Evolutionary conservation across 1,139 yeast species (phyloP).

Genomic region (Blastobotrys buckinghamii): DNA sequence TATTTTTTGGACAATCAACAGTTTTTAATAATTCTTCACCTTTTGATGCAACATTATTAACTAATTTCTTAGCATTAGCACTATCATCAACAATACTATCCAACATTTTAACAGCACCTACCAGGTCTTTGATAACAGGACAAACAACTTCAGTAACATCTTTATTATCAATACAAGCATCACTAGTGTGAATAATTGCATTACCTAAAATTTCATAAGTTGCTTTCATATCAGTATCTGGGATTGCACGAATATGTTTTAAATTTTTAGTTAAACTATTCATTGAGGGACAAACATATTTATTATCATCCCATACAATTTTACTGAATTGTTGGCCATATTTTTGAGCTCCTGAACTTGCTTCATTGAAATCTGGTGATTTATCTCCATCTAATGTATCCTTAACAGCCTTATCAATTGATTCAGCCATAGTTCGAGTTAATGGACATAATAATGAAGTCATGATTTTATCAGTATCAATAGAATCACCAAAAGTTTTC

Average conservation of each 20-base stretch:
- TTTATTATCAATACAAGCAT: slow-evolving; percentile 2
- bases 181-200: neutral
- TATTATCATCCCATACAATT: slow-evolving; percentile 1
- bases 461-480: slow-evolving; percentile 8
- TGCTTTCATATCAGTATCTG: neutral
- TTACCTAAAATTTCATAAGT: slow-evolving; percentile 5
- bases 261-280: slow-evolving; percentile 4
- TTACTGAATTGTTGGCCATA: neutral
- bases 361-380: neutral
- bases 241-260: neutral
- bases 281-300: slow-evolving; percentile 7
- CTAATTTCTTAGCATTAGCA: slow-evolving; percentile 6
- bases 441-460: slow-evolving; percentile 8
- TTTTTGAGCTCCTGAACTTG: neutral
- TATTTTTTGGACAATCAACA: neutral
- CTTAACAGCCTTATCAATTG: neutral
- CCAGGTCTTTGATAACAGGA: slow-evolving; percentile 2
- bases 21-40: neutral
- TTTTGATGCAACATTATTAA: neutral
- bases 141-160: slow-evolving; percentile 2
- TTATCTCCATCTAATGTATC: slow-evolving; percentile 5
- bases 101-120: neutral
- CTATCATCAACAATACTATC: slow-evolving; percentile 1
- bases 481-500: neutral
- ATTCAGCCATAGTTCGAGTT: neutral